Base-by-base conservation (phyloP, 129 eudicot species). In the Flaveria sonorensis region DNA sequence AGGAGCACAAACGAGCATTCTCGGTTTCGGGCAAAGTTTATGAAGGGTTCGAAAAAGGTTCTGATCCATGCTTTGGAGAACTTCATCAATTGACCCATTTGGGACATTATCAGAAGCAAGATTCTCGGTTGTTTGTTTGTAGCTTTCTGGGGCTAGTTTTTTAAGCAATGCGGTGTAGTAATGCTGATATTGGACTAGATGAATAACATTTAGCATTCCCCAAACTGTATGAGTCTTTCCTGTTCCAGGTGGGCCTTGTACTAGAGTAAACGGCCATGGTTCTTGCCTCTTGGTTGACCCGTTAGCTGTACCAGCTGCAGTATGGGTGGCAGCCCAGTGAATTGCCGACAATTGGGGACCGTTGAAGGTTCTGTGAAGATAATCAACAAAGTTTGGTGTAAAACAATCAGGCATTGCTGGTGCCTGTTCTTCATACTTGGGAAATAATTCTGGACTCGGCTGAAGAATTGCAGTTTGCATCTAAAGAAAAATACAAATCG, bases 1-100 rank as follows among this genome's bases (percentile, higher is more conserved):
- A 52, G 99, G 99, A 24, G 99, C 99, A 78, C 99, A 94, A 7
- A 94, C 99, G 0, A 94, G 93, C 99, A 94, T 94, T 71, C 99
- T 89, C 2, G 99, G 99, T 83, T 94, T 94, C 2, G 99, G 99
- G 79, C 99, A 94, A 39, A 94, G 92, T 57, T 94, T 94, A 19
- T 96, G 99, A 70, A 94, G 94, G 5, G 99, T 94, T 13, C 99
- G 92, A 67, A 91, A 91, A 10, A 94, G 87, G 57, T 91, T 89
- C 83, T 91, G 96, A 84, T 94, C 97, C 99, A 94, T 94, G 87
- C 87, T 91, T 62, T 88, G 99, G 36, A 94, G 96, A 63, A 94
- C 97, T 78, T 94, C 97, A 70, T 94, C 97, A 71, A 94, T 91
- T 46, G 99, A 94, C 72, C 99, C 99, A 19, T 77, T 52, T 13